Conservation (phyloP, 1,284 basidiomycete genomes). For the Leccinum olivaceoglutinosum region DNA sequence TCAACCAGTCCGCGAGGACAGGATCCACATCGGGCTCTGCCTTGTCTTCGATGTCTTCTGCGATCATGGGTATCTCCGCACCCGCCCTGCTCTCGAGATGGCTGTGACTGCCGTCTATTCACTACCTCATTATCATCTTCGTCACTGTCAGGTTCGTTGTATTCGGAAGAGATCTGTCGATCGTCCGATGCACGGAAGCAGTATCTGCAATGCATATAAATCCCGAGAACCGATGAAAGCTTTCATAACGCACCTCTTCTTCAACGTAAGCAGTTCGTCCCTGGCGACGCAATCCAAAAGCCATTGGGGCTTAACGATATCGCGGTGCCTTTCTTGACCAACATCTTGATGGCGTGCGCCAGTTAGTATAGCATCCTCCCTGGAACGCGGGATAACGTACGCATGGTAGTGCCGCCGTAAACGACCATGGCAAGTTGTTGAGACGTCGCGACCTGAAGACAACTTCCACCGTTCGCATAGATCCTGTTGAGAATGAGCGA, state of each 20-base stretch:
- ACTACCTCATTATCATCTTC: constrained; percentile 24
- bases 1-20: constrained; percentile 60
- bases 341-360: constrained; percentile 44
- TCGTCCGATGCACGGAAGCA: constrained; percentile 65
- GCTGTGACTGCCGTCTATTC: constrained; percentile 9
- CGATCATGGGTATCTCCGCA: constrained; percentile 20
- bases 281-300: constrained; percentile 69
- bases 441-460: constrained; percentile 54
- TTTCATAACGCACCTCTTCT: constrained; percentile 50
- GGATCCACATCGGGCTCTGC: constrained; percentile 39
- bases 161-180: constrained; percentile 38
- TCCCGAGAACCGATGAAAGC: neutral
- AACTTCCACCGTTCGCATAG: constrained; percentile 70
- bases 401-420: constrained; percentile 60
- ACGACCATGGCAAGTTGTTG: constrained; percentile 47
- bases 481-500: constrained; percentile 44
- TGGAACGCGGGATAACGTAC: constrained; percentile 35
- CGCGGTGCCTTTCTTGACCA: constrained; percentile 58
- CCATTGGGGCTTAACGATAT: constrained; percentile 79
- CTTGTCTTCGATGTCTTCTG: constrained; percentile 18
- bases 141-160: constrained; percentile 33
- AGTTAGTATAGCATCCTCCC: constrained; percentile 2
- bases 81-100: constrained; percentile 7
- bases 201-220: constrained; percentile 41
- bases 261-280: constrained; percentile 51